These are phyloP conservation scores for Nannizzia gypsea DNA, from an alignment of 2,329 filamentous ascomycete genomes.

Conservation along the genomic window DNA sequence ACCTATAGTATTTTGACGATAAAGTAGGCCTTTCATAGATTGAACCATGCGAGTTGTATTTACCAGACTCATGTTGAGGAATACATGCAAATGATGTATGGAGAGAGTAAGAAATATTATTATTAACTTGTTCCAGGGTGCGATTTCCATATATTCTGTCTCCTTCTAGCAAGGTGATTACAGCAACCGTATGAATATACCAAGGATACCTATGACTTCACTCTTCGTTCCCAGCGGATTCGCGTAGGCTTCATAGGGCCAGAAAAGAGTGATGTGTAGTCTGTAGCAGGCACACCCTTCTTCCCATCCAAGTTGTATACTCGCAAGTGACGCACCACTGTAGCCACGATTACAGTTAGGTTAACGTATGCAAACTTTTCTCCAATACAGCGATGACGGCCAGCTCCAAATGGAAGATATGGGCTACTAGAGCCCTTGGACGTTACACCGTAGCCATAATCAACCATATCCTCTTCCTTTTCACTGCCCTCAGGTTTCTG, in stretches of 20 bases:
- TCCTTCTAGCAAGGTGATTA: too few relatives aligned
- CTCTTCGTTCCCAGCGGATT: conserved; percentile 44
- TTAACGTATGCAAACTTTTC: conserved; percentile 67
- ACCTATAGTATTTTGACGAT: too few relatives aligned
- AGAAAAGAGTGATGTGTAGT: conserved; percentile 39
- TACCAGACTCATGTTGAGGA: too few relatives aligned
- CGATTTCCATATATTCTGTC: too few relatives aligned
- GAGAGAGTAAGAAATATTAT: too few relatives aligned
- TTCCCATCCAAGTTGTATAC: conserved; percentile 47
- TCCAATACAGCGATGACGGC: conserved; percentile 61
- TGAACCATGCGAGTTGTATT: too few relatives aligned
- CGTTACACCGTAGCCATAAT: conserved; percentile 51
- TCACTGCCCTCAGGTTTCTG: conserved; percentile 30
- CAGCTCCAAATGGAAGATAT: conserved; percentile 62
- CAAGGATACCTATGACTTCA: too few relatives aligned
- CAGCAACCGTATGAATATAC: too few relatives aligned
- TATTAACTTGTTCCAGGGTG: too few relatives aligned
- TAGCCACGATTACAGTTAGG: conserved; percentile 52
- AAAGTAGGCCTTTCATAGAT: too few relatives aligned
- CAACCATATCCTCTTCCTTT: conserved; percentile 41
- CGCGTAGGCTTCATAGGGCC: background rate
- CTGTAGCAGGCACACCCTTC: conserved; percentile 49
- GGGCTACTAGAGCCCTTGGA: conserved; percentile 50
- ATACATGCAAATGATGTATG: too few relatives aligned
- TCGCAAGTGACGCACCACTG: conserved; percentile 50